Conservation (phyloP, 805 yeast species). For the Teunomyces cretensis region DNA sequence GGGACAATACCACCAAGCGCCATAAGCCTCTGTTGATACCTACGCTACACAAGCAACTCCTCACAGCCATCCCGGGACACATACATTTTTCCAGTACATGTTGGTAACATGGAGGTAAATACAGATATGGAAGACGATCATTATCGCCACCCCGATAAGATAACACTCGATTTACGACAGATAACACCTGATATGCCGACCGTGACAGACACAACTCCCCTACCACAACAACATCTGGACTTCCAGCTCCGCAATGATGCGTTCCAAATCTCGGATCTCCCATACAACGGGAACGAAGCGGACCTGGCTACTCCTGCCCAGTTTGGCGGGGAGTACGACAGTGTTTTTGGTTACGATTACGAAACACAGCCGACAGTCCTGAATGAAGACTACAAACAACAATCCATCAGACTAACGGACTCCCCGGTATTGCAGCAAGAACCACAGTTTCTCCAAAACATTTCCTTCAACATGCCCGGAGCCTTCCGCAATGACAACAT, state of each 20-base stretch:
- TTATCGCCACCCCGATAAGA: neutral
- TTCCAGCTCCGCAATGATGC: neutral
- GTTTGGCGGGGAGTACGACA: slow-evolving; percentile 5
- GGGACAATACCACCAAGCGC: neutral
- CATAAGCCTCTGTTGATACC: neutral
- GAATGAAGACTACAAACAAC: neutral
- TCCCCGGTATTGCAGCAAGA: neutral
- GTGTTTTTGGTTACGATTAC: slow-evolving; percentile 6
- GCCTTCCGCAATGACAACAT: slow-evolving; percentile 25
- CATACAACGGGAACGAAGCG: neutral
- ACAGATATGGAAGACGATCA: neutral
- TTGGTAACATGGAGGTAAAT: neutral
- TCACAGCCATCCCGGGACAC: neutral
- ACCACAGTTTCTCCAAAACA: neutral
- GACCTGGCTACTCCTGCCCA: neutral
- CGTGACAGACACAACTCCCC: neutral
- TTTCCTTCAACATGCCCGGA: slow-evolving; percentile 26
- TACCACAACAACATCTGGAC: slow-evolving; percentile 1
- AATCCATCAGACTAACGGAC: neutral
- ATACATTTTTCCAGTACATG: neutral
- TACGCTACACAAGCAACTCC: neutral
- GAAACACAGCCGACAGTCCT: neutral
- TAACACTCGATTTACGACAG: neutral
- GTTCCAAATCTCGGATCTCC: neutral
- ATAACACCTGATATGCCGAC: neutral